Conservation (phyloP, 2,329 filamentous ascomycete species). For the Xylariaceae sp. region DNA sequence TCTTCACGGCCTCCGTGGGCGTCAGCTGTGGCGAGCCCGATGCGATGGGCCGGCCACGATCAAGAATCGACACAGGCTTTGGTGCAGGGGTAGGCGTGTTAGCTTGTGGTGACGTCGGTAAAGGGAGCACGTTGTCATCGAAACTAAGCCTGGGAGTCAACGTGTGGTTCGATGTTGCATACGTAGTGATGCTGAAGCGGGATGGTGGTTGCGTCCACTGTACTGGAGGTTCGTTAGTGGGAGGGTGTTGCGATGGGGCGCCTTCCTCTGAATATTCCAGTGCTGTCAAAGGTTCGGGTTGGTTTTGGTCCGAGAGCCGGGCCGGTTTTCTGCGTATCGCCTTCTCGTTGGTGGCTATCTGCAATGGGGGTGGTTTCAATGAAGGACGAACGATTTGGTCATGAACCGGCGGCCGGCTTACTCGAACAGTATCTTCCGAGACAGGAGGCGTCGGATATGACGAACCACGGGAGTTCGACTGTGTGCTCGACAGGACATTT, state of each 20-base stretch:
- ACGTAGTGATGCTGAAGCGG: slow-evolving; percentile 60
- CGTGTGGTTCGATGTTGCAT: slow-evolving; percentile 45
- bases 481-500: slow-evolving; percentile 11
- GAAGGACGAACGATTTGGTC: background rate
- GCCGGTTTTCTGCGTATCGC: slow-evolving; percentile 44
- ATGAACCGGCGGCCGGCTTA: slow-evolving; percentile 10
- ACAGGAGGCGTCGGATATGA: slow-evolving; percentile 35
- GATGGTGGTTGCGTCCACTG: slow-evolving; percentile 50
- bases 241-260: slow-evolving; percentile 20
- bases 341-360: slow-evolving; percentile 29
- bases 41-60: slow-evolving; percentile 34
- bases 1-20: slow-evolving; percentile 25
- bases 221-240: slow-evolving; percentile 21
- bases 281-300: slow-evolving; percentile 31
- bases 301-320: slow-evolving; percentile 21
- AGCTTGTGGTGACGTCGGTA: slow-evolving; percentile 33
- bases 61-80: slow-evolving; percentile 32
- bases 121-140: slow-evolving; percentile 33
- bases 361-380: slow-evolving; percentile 20
- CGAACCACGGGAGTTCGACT: slow-evolving; percentile 12
- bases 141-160: slow-evolving; percentile 36
- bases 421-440: slow-evolving; percentile 26
- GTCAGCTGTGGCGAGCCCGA: slow-evolving; percentile 19
- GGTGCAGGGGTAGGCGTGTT: slow-evolving; percentile 21
- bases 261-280: slow-evolving; percentile 33